Percentiles rank a stretch among this genome's conserved stretches.
Evolutionary conservation across 1,139 yeast genomes (phyloP).

Genomic region (Blastobotrys illinoisensis): DNA sequence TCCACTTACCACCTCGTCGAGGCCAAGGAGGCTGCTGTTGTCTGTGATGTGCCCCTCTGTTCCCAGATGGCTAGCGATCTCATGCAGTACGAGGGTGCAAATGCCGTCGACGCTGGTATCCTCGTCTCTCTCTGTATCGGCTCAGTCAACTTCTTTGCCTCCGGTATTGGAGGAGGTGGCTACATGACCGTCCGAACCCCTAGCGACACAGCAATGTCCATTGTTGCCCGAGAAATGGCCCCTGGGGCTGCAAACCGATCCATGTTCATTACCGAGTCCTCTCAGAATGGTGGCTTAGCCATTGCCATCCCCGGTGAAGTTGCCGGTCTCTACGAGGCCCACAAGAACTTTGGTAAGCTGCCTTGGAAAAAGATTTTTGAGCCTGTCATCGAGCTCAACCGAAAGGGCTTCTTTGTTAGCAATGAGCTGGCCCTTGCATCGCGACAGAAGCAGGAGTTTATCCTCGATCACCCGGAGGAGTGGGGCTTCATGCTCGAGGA

Average conservation of each 20-base stretch:
- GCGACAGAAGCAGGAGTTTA: constrained; percentile 10
- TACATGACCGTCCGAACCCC: constrained; percentile 53
- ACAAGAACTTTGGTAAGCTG: constrained; percentile 52
- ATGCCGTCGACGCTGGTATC: constrained; percentile 91
- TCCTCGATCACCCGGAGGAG: constrained; percentile 15
- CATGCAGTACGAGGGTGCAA: constrained; percentile 54
- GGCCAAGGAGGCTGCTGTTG: constrained; percentile 46
- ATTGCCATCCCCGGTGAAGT: constrained; percentile 87
- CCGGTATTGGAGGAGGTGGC: constrained; percentile 93
- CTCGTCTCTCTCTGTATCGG: constrained; percentile 88
- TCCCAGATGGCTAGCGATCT: constrained; percentile 63
- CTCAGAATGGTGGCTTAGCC: constrained; percentile 78
- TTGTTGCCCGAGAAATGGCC: constrained; percentile 87
- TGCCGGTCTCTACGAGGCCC: constrained; percentile 66
- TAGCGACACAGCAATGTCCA: constrained; percentile 46
- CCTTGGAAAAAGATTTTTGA: constrained; percentile 64
- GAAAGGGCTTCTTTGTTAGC: constrained; percentile 60
- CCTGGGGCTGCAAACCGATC: constrained; percentile 56
- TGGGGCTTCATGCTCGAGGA: constrained; percentile 34
- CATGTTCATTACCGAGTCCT: constrained; percentile 53
- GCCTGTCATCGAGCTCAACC: constrained; percentile 67
- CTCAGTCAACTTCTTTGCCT: constrained; percentile 68
- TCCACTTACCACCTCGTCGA: constrained; percentile 25
- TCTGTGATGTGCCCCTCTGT: constrained; percentile 68
- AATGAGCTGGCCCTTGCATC: constrained; percentile 43